These are phyloP conservation scores for Hypoxylon rickii DNA, from an alignment of 495 filamentous ascomycete species.

Conservation along the genomic window DNA sequence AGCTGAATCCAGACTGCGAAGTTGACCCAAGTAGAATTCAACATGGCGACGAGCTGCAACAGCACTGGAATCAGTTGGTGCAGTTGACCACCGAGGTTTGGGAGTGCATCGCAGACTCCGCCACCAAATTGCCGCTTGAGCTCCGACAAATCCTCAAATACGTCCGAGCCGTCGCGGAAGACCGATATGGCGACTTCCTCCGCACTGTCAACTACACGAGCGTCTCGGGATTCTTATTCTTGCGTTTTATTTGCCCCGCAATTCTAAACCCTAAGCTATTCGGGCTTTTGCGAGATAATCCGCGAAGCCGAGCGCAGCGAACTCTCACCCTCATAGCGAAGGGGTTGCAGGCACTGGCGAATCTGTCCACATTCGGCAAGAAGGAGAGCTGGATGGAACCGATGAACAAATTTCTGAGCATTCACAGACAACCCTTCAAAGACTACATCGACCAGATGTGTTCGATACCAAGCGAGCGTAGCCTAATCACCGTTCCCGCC, in stretches of 20 bases:
- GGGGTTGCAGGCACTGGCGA: slow-evolving; percentile 91
- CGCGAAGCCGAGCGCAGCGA: slow-evolving; percentile 82
- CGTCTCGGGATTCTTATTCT: slow-evolving; percentile 94
- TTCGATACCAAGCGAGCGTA: slow-evolving; percentile 72
- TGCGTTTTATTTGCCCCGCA: slow-evolving; percentile 95
- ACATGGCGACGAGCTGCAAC: slow-evolving; percentile 71
- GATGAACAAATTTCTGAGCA: slow-evolving; percentile 80
- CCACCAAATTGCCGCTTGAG: slow-evolving; percentile 77
- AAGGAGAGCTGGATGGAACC: slow-evolving; percentile 99
- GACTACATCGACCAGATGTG: slow-evolving; percentile 86
- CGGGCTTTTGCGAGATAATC: slow-evolving; percentile 84
- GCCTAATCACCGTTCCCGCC: slow-evolving; percentile 69
- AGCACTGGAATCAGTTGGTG: slow-evolving; percentile 84
- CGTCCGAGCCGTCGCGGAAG: slow-evolving; percentile 90
- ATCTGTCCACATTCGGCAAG: slow-evolving; percentile 88
- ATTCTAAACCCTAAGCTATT: slow-evolving; percentile 97
- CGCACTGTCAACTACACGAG: slow-evolving; percentile 93
- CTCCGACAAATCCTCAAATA: slow-evolving; percentile 88
- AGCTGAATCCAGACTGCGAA: slow-evolving; percentile 88
- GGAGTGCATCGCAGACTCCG: slow-evolving; percentile 76
- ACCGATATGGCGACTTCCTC: slow-evolving; percentile 94
- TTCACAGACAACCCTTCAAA: slow-evolving; percentile 76
- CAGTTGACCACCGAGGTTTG: slow-evolving; percentile 79
- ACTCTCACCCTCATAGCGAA: slow-evolving; percentile 95
- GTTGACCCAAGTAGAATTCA: slow-evolving; percentile 83